Evolutionary conservation across 192 early-diverging fungal species (phyloP), one percentile per base, ranked within the genome.

Genomic region (Chytriomyces confervae): DNA sequence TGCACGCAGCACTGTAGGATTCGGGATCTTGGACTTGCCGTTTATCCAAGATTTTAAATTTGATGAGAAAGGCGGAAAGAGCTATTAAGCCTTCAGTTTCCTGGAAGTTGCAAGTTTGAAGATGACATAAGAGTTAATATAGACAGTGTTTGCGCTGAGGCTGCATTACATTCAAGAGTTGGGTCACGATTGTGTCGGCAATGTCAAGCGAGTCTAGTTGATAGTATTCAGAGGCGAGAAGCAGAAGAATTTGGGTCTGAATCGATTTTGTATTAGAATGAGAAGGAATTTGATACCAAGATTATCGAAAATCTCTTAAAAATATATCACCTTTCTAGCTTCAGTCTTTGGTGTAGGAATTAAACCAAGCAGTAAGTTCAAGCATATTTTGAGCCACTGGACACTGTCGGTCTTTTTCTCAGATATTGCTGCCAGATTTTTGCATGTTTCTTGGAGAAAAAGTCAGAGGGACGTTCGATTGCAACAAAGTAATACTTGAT

Each of bases 351-450:
- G 29, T 51, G 62, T 47, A 36, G 10, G 44, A 13, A 43, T 50
- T 11, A 66, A 66, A 8, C 46, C 16, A 27, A 49, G 46, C 2
- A 66, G 49, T 1, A 76, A 20, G 10, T 76, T 64, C 16, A 76
- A 43, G 20, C 62, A 62, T 9, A 76, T 51, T 66, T 76, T 76
- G 20, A 76, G 74, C 74, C 74, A 76, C 20, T 64, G 63, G 43
- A 76, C 44, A n/a, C 74, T 76, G 49, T 64, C 63, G 13, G 11
- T 6, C 6, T 18, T 44, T n/a, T 66, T 16, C 9, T 64, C 48
- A 23, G 47, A 43, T 29, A 44, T 27, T 20, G 64, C 48, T 11
- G 74, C 64, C 6, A 76, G 46, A 24, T 66, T 64, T 8, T 27
- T 76, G 46, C 74, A 76, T n/a, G 74, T 7, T 7, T 11, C 72